Base-by-base conservation (phyloP, 2,329 filamentous ascomycete species). In the Teratosphaeriaceae sp. region DNA sequence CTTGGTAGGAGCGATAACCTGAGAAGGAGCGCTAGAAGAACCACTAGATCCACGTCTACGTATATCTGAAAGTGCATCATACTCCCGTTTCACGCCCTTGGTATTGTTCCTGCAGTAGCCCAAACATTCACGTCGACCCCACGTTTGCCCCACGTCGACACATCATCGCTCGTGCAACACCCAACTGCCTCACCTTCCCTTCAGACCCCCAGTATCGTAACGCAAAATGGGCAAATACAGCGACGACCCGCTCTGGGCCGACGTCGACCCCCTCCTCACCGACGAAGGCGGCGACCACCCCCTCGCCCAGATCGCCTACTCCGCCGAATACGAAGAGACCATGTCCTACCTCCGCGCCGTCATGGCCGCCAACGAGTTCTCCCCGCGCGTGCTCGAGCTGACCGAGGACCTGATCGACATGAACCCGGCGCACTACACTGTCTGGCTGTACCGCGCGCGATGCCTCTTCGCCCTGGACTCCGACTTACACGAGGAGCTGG, bases 401-500 rank as follows among this genome's bases (percentile, higher is more conserved):
- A 98, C 92, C 3, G 84, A 88, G 61, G 81, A 90, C 65, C 82
- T 98, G 60, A 97, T 98, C 61, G 73, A 74, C 47, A 81, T 96
- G 76, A 98, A 98, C 65, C 86, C 92, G 13, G 89, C 92, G 1
- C 92, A 98, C 70, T 98, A 98, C 70, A 98, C 92, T 12, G 90
- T 97, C 48, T 98, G 92, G 92, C 79, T 97, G 18, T 98, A 94
- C 72, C 85, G 92, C 48, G 88, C 89, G 54, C 80, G 83, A 58
- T 85, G 84, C 41, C 68, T 97, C 38, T 76, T 83, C 50, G 73
- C 78, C 2, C 72, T 94, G 20, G 65, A 76, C 37, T 74, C 82
- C 37, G 70, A 81, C 42, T 70, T 92, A 34, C 66, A 72, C 2
- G 75, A 82, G 46, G 92, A 98, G 65, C 73, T 96, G 36, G 69